phyloP scores from a whole-genome alignment of 1,284 basidiomycete species.

The Sporisorium exsertum region DNA sequence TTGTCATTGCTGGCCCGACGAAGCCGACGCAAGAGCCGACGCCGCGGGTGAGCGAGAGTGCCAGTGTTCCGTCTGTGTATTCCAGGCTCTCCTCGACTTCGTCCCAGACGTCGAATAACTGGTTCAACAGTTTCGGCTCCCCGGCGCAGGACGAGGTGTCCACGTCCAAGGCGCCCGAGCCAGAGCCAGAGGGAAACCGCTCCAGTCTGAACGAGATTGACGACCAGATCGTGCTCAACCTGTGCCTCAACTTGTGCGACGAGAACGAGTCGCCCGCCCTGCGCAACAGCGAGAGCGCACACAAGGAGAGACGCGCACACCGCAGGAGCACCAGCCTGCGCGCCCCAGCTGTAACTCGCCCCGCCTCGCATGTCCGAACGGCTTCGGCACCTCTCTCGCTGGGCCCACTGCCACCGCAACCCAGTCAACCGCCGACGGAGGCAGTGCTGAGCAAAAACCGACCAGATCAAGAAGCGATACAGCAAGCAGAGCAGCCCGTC shows the following conservation, averaged over 20 bases:
- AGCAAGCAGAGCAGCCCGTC: conserved; percentile 20
- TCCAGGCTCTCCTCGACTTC: conserved; percentile 7
- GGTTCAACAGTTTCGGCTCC: conserved; percentile 12
- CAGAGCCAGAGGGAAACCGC: background rate
- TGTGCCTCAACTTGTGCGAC: conserved; percentile 30
- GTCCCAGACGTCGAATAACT: conserved; percentile 10
- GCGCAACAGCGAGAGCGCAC: background rate
- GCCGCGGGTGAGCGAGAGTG: conserved; percentile 15
- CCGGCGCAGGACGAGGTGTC: background rate
- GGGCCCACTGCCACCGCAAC: conserved; percentile 34
- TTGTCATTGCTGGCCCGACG: conserved; percentile 16
- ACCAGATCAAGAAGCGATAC: conserved; percentile 36
- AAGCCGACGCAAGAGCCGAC: background rate
- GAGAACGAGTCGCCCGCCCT: background rate
- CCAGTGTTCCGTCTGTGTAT: conserved; percentile 1
- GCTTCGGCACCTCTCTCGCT: conserved; percentile 29
- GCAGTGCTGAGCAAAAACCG: conserved; percentile 26
- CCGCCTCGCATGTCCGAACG: background rate
- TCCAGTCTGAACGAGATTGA: conserved; percentile 42
- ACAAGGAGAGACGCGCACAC: background rate
- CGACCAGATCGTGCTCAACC: conserved; percentile 27
- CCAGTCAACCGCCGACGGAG: conserved; percentile 13
- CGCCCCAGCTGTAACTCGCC: background rate
- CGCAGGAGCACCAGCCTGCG: conserved; percentile 7
- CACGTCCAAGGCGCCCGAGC: background rate